These are phyloP conservation scores for Lithospermum erythrorhizon DNA, from an alignment of 257 asterid genomes.

Conservation along the genomic window DNA sequence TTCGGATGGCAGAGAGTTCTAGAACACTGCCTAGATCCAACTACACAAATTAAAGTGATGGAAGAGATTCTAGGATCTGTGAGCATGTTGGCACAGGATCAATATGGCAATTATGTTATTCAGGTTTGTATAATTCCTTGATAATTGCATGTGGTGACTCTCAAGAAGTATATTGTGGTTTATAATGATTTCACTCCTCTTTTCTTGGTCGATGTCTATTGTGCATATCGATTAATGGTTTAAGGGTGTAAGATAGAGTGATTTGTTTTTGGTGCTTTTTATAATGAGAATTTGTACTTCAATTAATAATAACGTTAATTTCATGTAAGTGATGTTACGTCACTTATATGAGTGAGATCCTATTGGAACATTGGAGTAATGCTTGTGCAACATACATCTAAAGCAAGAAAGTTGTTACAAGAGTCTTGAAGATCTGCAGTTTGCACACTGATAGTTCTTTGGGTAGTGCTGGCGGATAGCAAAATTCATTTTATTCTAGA, in stretches of 20 bases:
- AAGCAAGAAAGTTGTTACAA: neutral
- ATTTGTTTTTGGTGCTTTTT: neutral
- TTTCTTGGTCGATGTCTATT: neutral
- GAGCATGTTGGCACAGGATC: constrained; percentile 13
- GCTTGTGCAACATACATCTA: neutral
- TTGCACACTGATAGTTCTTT: too few relatives aligned
- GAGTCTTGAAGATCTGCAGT: too few relatives aligned
- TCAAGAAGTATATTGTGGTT: neutral
- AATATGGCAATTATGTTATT: constrained; percentile 18
- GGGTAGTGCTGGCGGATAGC: neutral
- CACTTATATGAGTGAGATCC: too few relatives aligned
- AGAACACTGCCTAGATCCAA: constrained; percentile 12
- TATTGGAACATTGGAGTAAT: too few relatives aligned
- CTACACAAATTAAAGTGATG: constrained; percentile 12
- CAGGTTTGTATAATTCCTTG: constrained; percentile 4
- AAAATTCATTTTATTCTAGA: too few relatives aligned
- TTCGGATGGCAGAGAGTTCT: constrained; percentile 10
- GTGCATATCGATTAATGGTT: neutral
- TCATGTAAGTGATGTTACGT: too few relatives aligned
- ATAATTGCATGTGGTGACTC: neutral
- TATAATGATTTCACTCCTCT: neutral
- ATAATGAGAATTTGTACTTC: neutral
- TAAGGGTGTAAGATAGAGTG: neutral
- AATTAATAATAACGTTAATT: too few relatives aligned
- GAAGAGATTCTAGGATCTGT: constrained; percentile 13